Base-by-base conservation (phyloP, 768 basidiomycete genomes). In the Lactarius hatsudake region DNA sequence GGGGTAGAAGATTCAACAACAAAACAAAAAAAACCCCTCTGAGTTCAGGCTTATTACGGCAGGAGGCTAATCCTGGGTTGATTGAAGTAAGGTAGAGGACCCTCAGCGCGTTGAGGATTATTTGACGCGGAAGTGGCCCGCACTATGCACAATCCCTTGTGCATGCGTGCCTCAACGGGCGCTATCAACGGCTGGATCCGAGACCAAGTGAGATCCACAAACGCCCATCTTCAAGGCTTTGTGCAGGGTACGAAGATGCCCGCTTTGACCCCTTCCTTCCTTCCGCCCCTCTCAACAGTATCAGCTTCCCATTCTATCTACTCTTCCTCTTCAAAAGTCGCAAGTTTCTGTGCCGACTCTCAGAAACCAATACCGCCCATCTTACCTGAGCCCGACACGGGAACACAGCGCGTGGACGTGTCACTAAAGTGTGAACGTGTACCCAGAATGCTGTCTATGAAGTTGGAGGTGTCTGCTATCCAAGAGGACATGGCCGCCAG, bases 401-500 rank as follows among this genome's bases (percentile, higher is more conserved):
- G 38, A 28, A 2, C 36, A 9, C 56, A 59, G 30, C 69, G 54
- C 42, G 20, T 8, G 30, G 53, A 62, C 40, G 36, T 18, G 2
- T 20, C 40, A 34, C 4, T 7, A 40, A 26, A 32, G 43, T 26
- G 23, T 36, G 48, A 55, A 45, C 59, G 62, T 9, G 48, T n/a
- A 5, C 61, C 74, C 5, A 74, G 69, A 0, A 75, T 84, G n/a
- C 82, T 83, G 0, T 75, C 69, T 0, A 76, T 85, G 42, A 58
- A 68, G 32, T 78, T 92, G 40, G 83, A 88, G 55, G 72, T 79
- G 4, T 83, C 86, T 12, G 66, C 71, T 1, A 81, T 93, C 23
- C 81, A 82, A 26, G 84, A 86, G 63, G 78, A 76, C 6, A 80
- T 88, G 74, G 91, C 91, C 12, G 85, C 87, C 1, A 81, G 82